phyloP scores from a whole-genome alignment of 2,329 filamentous ascomycete genomes.

The Colletotrichum liaoningense region DNA sequence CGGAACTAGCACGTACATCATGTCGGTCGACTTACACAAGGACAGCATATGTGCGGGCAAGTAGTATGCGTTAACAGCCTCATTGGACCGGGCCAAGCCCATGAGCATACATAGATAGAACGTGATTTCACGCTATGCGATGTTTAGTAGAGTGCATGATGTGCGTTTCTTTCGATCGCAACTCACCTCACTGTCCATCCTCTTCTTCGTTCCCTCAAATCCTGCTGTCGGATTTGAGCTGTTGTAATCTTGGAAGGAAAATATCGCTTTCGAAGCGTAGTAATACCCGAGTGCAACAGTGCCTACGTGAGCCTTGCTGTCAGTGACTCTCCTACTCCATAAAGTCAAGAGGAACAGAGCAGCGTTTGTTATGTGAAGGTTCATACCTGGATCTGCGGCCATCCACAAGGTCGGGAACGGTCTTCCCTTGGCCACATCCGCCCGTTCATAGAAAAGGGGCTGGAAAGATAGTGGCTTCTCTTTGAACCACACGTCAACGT shows the following conservation, averaged over 20 bases:
- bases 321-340: too few relatives aligned
- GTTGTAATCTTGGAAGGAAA: constrained; percentile 35
- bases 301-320: constrained; percentile 16
- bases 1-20: background rate
- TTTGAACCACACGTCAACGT: constrained; percentile 44
- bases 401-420: constrained; percentile 51
- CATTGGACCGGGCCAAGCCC: constrained; percentile 38
- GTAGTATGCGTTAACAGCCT: constrained; percentile 38
- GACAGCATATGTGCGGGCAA: constrained; percentile 39
- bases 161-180: background rate
- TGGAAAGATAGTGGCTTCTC: constrained; percentile 46
- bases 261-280: constrained; percentile 40
- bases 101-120: constrained; percentile 37
- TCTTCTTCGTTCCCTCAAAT: constrained; percentile 26
- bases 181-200: constrained; percentile 28
- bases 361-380: background rate
- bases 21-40: constrained; percentile 26
- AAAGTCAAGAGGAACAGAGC: too few relatives aligned
- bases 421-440: constrained; percentile 38
- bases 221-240: constrained; percentile 13
- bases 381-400: constrained; percentile 46
- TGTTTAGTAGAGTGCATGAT: background rate
- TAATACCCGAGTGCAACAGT: constrained; percentile 53
- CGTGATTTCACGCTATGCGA: constrained; percentile 6
- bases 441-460: constrained; percentile 44